Conservation (phyloP, 257 asterid species). For the Capsicum rhomboideum region DNA sequence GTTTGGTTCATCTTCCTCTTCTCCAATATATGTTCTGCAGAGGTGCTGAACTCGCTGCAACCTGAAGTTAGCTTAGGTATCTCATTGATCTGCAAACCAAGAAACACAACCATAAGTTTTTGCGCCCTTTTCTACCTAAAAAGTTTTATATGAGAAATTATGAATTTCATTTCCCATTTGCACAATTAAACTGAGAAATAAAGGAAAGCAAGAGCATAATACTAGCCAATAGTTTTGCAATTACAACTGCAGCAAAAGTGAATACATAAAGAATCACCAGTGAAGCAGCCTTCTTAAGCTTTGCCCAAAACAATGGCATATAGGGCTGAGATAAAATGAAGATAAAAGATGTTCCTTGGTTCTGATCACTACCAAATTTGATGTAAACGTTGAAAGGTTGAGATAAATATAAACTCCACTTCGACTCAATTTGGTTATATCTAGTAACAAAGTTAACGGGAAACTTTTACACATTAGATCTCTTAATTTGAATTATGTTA, state of each 20-base stretch:
- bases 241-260: neutral
- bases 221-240: neutral
- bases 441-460: neutral
- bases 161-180: neutral
- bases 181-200: neutral
- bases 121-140: neutral
- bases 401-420: neutral
- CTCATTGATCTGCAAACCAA: conserved; percentile 70
- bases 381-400: neutral
- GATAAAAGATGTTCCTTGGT: neutral
- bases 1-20: conserved; percentile 94
- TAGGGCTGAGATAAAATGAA: neutral
- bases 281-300: neutral
- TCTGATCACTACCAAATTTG: neutral
- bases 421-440: neutral
- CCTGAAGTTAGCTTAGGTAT: conserved; percentile 86
- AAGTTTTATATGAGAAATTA: neutral
- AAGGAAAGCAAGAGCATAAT: neutral
- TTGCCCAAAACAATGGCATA: neutral
- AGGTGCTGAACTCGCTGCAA: conserved; percentile 83
- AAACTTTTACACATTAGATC: neutral
- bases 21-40: conserved; percentile 84
- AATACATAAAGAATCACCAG: neutral
- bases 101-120: conserved; percentile 9
- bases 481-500: neutral